Percentiles rank a stretch among this genome's conserved stretches.
These are phyloP conservation scores for Annulohypoxylon stygium DNA, from an alignment of 495 filamentous ascomycete genomes.

Conservation along the genomic window DNA sequence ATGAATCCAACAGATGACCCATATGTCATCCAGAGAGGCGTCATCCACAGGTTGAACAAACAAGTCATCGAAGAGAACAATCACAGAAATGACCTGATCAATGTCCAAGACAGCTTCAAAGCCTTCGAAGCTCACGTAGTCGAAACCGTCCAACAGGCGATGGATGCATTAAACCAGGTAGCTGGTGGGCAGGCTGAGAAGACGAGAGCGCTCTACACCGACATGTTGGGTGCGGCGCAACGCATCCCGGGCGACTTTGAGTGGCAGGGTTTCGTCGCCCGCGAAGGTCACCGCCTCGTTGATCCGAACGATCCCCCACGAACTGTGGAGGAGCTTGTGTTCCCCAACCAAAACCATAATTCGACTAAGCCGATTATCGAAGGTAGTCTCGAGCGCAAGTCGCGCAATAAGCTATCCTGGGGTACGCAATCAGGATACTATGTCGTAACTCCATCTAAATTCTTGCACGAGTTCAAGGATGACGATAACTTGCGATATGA, in stretches of 20 bases:
- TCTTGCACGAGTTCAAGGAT: conserved; percentile 95
- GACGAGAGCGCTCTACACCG: conserved; percentile 80
- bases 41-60: conserved; percentile 85
- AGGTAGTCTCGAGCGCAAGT: conserved; percentile 88
- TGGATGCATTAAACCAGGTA: conserved; percentile 83
- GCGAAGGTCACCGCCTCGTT: conserved; percentile 79
- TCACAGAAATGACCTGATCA: conserved; percentile 87
- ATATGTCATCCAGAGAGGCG: conserved; percentile 85
- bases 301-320: conserved; percentile 81
- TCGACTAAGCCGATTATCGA: conserved; percentile 87
- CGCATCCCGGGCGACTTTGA: conserved; percentile 91
- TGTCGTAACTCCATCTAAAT: conserved; percentile 86
- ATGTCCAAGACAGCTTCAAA: conserved; percentile 88
- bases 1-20: conserved; percentile 80
- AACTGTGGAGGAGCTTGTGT: conserved; percentile 75
- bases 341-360: conserved; percentile 88
- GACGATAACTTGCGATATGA: conserved; percentile 86
- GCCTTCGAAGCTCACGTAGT: conserved; percentile 90
- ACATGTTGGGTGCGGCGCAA: conserved; percentile 83
- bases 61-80: conserved; percentile 96
- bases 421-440: conserved; percentile 87
- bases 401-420: conserved; percentile 77
- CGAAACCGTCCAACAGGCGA: conserved; percentile 80
- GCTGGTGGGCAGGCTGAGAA: conserved; percentile 84
- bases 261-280: conserved; percentile 83